phyloP scores from a whole-genome alignment of 306 rosid genomes.

The Fagus crenata region DNA sequence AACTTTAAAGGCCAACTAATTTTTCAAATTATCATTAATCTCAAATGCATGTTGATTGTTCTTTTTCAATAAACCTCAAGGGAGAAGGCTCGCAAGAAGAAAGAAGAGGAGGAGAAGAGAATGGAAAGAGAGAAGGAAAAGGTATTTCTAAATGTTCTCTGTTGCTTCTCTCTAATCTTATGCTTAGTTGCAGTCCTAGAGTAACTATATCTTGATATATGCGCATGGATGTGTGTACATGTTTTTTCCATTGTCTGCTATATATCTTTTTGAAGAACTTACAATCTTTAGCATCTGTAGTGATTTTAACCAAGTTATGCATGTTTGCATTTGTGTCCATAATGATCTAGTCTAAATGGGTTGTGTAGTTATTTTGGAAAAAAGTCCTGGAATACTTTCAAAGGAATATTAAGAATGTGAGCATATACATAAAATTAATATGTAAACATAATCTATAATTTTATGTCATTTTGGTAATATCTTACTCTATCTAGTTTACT shows the following conservation, averaged over 20 bases:
- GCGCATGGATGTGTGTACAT: neutral
- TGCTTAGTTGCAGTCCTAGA: constrained; percentile 4
- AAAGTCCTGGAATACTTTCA: neutral
- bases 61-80: constrained; percentile 39
- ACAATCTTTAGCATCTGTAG: neutral
- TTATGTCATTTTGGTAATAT: neutral
- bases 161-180: constrained; percentile 25
- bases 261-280: neutral
- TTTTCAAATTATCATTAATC: constrained; percentile 8
- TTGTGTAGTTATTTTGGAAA: neutral
- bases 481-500: neutral
- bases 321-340: neutral
- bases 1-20: constrained; percentile 14
- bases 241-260: neutral
- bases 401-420: neutral
- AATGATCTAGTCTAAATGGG: neutral
- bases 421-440: neutral
- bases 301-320: neutral
- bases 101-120: constrained; percentile 94
- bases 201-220: neutral
- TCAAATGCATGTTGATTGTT: constrained; percentile 12
- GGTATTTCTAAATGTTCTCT: constrained; percentile 44
- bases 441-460: neutral
- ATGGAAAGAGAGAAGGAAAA: constrained; percentile 84
- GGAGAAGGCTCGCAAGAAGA: constrained; percentile 98